Base-by-base conservation (phyloP, 331 rosid genomes). In the Saraca asoca region DNA sequence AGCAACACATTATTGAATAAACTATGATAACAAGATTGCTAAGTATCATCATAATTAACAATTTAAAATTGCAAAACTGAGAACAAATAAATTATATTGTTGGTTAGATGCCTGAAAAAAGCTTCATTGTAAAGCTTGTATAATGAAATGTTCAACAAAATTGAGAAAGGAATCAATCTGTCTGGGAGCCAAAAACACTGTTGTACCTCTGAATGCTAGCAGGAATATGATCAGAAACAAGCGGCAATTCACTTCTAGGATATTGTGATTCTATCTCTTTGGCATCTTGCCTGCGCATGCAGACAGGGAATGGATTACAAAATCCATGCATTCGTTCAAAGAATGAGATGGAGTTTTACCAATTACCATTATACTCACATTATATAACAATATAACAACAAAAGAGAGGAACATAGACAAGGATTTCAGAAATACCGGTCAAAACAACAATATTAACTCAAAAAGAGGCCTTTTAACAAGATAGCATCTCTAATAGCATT, bases 261-360 rank as follows among this genome's bases (percentile, higher is more conserved):
- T 71, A 20, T 12, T 42, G 61, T 39, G 74, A 79, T 50, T 62
- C 78, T 29, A 92, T 70, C 67, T 87, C 88, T 76, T 74, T 82
- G 57, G 91, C 96, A 70, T 87, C 96, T 76, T 80, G 77, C 81
- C 98, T 92, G n/a, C n/a, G 8, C 66, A 73, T 20, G 76, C 17
- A 38, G 14, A 71, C 12, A 10, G 55, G 33, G 37, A 75, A 68
- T 1, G 12, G 58, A 56, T 53, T 19, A 33, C 38, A 29, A 58
- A 46, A 19, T 46, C 5, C 38, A 72, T 31, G 9, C 63, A 56
- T 9, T 66, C 19, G 18, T 53, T 37, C 5, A 62, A 75, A 13
- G 55, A 61, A 62, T 43, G 46, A 33, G 63, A 48, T 44, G 44
- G n/a, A n/a, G n/a, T n/a, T n/a, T n/a, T n/a, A n/a, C n/a, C n/a